Evolutionary conservation across 495 filamentous ascomycete genomes (phyloP), one percentile per base, ranked within the genome.

Genomic region (Trichoderma asperelloides): DNA sequence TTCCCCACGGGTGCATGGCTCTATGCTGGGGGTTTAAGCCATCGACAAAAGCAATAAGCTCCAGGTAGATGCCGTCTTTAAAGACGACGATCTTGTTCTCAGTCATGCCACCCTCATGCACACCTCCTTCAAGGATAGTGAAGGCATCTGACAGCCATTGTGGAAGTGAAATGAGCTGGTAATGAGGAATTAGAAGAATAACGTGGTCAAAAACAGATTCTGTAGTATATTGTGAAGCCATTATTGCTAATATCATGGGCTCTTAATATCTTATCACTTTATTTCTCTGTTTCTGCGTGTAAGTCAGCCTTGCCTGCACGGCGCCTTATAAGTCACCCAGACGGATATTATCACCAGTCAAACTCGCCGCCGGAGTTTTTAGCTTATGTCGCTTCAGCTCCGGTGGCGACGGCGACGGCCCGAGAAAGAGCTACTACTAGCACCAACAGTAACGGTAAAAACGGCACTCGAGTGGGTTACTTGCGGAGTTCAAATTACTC

Each of bases 31-130:
- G 77, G 63, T 77, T 72, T 16, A 67, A 16, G 64, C 81, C 81
- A 41, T 81, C 71, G 40, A 86, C 78, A 75, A 88, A 88, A 65
- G 81, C 81, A 70, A 87, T 84, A 12, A 87, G 77, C 71, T 88
- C 85, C 66, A 88, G 71, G 75, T 88, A 88, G 37, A 76, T 78
- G 63, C 85, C 85, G 71, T 87, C 85, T 39, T 71, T 39, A 70
- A 88, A 83, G 39, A 84, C 68, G 65, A 85, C 80, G 43, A 88
- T 81, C 37, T 79, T 82, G 72, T 86, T 87, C 69, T 86, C 82
- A 11, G 80, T 86, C 49, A 74, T 74, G 66, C 74, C 79, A 76
- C 82, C 80, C n/a, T 77, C 75, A 74, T 85, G 80, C 21, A 70
- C 74, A 63, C 84, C 85, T 64, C 85, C 85, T 28, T 82, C 76